Evolutionary conservation across 108 stramenopile genomes (phyloP), one percentile per base, ranked within the genome.

Genomic region (Nitzschia palea): DNA sequence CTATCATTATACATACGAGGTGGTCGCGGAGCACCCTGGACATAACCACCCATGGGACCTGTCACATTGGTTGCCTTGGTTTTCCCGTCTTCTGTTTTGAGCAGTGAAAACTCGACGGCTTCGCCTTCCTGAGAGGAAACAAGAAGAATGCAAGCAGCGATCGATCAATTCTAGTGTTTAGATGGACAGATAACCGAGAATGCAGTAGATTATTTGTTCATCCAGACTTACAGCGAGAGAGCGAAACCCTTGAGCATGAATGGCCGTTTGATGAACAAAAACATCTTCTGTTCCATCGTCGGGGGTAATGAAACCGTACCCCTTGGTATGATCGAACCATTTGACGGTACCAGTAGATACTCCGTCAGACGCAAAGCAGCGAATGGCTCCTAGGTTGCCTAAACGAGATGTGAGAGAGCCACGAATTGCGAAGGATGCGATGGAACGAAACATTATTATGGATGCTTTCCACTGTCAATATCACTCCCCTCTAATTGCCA

Each of bases 41-140:
- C 95, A 70, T 78, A 82, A 42, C 65, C 86, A 27, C 95, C 95
- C 74, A 85, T 84, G 0, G 95, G 95, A 35, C 95, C 95, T n/a
- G 93, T 96, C 35, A 96, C 95, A 61, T 88, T 79, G 25, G 78
- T 47, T 18, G 95, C 95, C 67, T 85, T 89, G 59, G 55, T 57
- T 18, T 75, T 68, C 33, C 89, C 86, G 23, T 51, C 68, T 28
- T 44, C 14, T 44, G 86, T 85, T 29, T 58, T 56, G 26, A 57
- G 37, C 3, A 79, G 48, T 22, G 82, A 55, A 51, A 73, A 91
- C 62, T 84, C 84, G 20, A 86, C 85, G 10, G 81, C 34, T 72
- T 86, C 85, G 31, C 85, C 85, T 1, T 85, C 80, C 79, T 80
- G 53, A 1, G 28, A 47, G 17, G 10, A 17, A 65, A 50, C 0